Base-by-base conservation (phyloP, 495 filamentous ascomycete genomes). In the Antarctomyces pellizariae region DNA sequence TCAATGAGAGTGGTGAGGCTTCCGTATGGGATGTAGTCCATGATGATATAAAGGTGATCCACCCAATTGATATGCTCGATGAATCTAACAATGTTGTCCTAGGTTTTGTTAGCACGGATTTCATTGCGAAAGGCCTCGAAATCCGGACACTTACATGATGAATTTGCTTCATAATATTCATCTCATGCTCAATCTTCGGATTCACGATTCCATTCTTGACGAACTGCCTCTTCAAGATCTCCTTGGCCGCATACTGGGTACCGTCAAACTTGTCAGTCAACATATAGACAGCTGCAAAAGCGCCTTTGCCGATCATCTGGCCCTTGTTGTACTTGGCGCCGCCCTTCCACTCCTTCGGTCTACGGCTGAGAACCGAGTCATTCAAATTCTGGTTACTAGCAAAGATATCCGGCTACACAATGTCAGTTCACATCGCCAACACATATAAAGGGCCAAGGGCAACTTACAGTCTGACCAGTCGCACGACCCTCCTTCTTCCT, bases 51-150 rank as follows among this genome's bases (percentile, higher is more conserved):
- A 8, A 92, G 61, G 41, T 78, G 64, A 13, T 68, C 52, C 3
- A 67, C 57, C 44, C 72, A 67, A 35, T 91, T 78, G 29, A 79
- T 57, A 42, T 83, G 71, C 31, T 86, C 76, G 26, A 86, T 64
- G 37, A 80, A 95, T 39, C 77, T 59, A 12, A 97, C 83, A 35
- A 95, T 83, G 37, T 97, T 86, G 2, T 70, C 63, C 76, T 86
- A 32, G n/a, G 11, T 25, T 15, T 23, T n/a, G 28, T 46, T 31
- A 48, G 45, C 17, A 25, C 11, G 26, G 20, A 24, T 22, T 18
- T 24, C 18, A 25, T 11, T 5, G 5, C 5, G 9, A 20, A 19
- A 10, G 6, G 4, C n/a, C n/a, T n/a, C n/a, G n/a, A n/a, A 27
- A 8, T 2, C 27, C 26, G 6, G 13, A 28, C 17, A 51, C 73